Evolutionary conservation across 495 filamentous ascomycete species (phyloP).

Genomic region (Podospora comata): DNA sequence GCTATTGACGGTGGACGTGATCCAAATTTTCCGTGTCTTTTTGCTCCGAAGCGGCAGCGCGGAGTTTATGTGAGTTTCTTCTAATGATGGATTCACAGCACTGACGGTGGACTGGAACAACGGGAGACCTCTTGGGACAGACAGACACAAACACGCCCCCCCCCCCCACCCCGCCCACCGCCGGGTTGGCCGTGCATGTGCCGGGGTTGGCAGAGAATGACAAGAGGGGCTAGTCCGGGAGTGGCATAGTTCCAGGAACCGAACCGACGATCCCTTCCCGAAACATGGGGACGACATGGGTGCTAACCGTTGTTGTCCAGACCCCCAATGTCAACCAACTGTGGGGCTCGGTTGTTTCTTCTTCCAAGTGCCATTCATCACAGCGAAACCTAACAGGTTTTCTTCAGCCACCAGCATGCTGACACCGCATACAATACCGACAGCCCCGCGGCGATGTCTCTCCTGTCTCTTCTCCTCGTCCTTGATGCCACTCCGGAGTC

Average conservation of each 20-base stretch:
- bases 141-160: too few relatives aligned
- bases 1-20: not conserved
- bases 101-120: not conserved
- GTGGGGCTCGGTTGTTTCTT: not conserved
- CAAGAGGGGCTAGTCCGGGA: constrained; percentile 3
- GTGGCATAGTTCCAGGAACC: constrained; percentile 12
- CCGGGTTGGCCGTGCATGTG: not conserved
- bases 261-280: constrained; percentile 21
- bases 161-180: too few relatives aligned
- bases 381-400: not conserved
- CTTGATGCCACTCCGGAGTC: constrained; percentile 7
- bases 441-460: not conserved
- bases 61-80: not conserved
- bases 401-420: not conserved
- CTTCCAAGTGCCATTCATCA: not conserved
- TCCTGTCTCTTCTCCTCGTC: not conserved
- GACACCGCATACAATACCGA: not conserved
- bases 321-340: constrained; percentile 1
- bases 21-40: not conserved
- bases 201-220: constrained; percentile 7
- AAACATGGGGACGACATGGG: constrained; percentile 3
- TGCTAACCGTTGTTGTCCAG: constrained; percentile 10
- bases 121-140: too few relatives aligned
- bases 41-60: not conserved
- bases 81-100: not conserved